These are phyloP conservation scores for Auxenochlorella pyrenoidosa DNA, from an alignment of 139 green algal genomes.

Conservation along the genomic window DNA sequence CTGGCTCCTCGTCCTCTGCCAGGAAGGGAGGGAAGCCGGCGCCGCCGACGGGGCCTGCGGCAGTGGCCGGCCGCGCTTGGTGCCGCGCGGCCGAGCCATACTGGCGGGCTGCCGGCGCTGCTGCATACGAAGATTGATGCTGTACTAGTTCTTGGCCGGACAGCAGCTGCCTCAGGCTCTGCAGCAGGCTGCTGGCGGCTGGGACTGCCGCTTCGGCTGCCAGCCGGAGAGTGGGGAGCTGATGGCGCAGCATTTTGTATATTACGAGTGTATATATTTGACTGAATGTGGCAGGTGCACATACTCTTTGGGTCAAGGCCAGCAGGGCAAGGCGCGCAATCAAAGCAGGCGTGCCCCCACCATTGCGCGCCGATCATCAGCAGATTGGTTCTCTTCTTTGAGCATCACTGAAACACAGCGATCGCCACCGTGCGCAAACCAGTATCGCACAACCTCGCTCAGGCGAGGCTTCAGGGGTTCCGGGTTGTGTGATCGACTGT, in stretches of 20 bases:
- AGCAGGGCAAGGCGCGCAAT: no score
- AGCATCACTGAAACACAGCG: no score
- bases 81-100: background rate
- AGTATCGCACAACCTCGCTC: no score
- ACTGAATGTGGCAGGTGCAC: no score
- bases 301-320: no score
- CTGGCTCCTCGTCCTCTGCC: slow-evolving; percentile 8
- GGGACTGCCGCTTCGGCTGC: background rate
- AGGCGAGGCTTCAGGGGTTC: no score
- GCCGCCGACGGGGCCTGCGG: background rate
- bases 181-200: background rate
- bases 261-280: no score
- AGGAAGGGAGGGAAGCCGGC: background rate
- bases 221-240: background rate
- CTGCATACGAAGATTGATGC: background rate
- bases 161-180: background rate
- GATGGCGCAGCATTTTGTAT: background rate
- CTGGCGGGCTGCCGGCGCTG: background rate
- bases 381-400: no score
- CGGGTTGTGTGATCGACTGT: no score
- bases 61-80: background rate
- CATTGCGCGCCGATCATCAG: no score
- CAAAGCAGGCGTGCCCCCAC: no score
- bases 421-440: no score
- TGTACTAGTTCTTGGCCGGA: background rate